phyloP scores from a whole-genome alignment of 768 basidiomycete genomes.

The Royoungia palumana region DNA sequence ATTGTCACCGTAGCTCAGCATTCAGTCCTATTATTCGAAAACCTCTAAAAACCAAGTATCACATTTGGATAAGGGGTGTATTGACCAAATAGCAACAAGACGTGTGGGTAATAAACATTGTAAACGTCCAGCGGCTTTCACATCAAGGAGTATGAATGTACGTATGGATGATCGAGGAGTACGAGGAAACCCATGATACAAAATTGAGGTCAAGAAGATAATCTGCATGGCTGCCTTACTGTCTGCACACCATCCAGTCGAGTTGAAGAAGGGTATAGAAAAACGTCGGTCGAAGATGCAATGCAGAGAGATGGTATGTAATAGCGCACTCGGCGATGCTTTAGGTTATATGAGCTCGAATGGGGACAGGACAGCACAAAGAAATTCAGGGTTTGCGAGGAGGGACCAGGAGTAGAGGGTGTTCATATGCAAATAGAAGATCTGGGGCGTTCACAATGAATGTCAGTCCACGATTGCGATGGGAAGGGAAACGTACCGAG shows the following conservation, averaged over 20 bases:
- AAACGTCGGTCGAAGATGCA: slow-evolving; percentile 1
- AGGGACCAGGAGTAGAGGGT: neutral
- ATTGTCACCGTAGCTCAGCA: neutral
- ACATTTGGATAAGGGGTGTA: no score
- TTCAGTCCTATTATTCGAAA: neutral
- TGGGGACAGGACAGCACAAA: neutral
- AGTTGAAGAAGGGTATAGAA: neutral
- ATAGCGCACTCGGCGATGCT: slow-evolving; percentile 11
- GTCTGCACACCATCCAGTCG: neutral
- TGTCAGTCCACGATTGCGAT: neutral
- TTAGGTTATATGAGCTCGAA: slow-evolving; percentile 5
- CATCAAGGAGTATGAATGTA: no score
- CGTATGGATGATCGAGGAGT: no score
- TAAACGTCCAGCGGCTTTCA: no score
- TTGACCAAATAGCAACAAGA: no score
- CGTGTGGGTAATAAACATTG: no score
- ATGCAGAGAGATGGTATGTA: slow-evolving; percentile 9
- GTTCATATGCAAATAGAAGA: neutral
- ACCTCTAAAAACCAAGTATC: no score
- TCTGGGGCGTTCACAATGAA: slow-evolving; percentile 8
- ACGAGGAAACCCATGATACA: no score
- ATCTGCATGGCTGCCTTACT: no score
- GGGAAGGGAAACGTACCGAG: slow-evolving; percentile 7
- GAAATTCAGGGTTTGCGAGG: neutral
- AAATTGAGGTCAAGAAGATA: no score